These are phyloP conservation scores for Salix caprea DNA, from an alignment of 345 rosid species.

Conservation along the genomic window DNA sequence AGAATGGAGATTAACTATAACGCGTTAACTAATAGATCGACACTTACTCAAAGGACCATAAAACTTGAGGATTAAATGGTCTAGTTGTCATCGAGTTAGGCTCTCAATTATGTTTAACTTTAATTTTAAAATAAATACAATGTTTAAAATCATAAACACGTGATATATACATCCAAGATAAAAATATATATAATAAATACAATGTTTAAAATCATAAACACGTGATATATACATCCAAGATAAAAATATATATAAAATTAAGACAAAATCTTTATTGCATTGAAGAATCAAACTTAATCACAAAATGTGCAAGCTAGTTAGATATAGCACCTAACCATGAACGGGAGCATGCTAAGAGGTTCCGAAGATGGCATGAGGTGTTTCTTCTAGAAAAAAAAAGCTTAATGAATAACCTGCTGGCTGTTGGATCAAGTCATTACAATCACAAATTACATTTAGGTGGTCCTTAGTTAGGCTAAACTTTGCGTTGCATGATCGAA, in stretches of 20 bases:
- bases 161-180: no score
- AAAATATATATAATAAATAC: neutral
- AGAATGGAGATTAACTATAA: no score
- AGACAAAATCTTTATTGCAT: no score
- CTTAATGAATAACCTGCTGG: neutral
- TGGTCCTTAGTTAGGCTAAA: neutral
- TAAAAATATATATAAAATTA: no score
- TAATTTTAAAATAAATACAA: neutral
- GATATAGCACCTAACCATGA: neutral
- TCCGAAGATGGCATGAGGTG: neutral
- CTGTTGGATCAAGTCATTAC: neutral
- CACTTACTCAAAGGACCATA: neutral
- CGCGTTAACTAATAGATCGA: neutral
- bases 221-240: no score
- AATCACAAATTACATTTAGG: neutral
- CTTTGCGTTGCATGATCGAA: no score
- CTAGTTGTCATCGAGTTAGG: neutral
- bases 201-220: no score
- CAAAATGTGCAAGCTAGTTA: neutral
- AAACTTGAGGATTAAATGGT: neutral
- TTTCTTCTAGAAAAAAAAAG: constrained; percentile 4
- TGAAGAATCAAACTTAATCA: neutral
- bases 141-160: no score
- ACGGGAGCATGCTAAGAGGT: neutral
- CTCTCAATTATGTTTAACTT: neutral